Conservation (phyloP, 306 rosid genomes). For the Oxytropis ochrocephala region DNA sequence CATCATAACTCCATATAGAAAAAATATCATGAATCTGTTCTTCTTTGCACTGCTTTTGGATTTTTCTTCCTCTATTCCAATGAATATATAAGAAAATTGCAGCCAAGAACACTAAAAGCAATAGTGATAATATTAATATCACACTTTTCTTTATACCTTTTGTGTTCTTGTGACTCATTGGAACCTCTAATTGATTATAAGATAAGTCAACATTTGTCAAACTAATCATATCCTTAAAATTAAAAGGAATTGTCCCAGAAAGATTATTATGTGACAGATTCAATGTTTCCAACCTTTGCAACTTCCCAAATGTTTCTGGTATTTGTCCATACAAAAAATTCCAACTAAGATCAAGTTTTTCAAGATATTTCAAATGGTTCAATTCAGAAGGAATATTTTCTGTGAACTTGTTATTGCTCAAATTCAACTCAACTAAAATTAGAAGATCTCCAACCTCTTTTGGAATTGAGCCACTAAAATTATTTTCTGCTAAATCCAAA, state of each 20-base stretch:
- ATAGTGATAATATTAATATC: background rate
- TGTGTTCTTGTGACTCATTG: background rate
- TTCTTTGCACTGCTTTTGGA: background rate
- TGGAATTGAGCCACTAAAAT: constrained; percentile 19
- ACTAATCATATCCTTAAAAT: constrained; percentile 22
- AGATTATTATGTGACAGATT: constrained; percentile 46
- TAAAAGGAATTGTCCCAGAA: constrained; percentile 24
- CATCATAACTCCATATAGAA: constrained; percentile 15
- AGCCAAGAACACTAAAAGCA: background rate
- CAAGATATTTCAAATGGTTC: constrained; percentile 12
- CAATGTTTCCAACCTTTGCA: constrained; percentile 22
- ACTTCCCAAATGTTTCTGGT: constrained; percentile 25
- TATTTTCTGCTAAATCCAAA: constrained; percentile 18
- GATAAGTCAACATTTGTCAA: constrained; percentile 39
- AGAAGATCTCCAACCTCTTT: background rate
- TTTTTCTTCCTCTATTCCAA: background rate
- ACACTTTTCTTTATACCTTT: background rate
- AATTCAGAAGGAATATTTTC: constrained; percentile 10
- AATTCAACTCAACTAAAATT: background rate
- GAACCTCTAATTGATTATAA: constrained; percentile 20
- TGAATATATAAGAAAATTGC: background rate
- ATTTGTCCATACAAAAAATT: constrained; percentile 20
- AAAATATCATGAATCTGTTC: constrained; percentile 3
- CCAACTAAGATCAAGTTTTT: constrained; percentile 36
- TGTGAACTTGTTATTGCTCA: constrained; percentile 17